Conservation (phyloP, 495 filamentous ascomycete species). For the Hypoxylon intermedium region DNA sequence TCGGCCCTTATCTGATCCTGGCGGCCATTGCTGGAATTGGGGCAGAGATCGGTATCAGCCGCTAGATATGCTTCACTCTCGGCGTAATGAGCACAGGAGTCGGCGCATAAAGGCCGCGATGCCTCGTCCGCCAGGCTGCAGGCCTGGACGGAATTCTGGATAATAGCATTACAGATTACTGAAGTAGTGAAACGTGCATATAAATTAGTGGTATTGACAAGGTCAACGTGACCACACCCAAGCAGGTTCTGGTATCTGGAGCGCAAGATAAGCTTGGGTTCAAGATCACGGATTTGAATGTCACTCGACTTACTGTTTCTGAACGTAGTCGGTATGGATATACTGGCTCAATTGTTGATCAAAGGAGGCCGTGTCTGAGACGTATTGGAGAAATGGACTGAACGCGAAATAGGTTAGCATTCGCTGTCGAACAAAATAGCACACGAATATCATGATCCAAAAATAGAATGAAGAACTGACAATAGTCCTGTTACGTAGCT, state of each 20-base stretch:
- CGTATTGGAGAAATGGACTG: slow-evolving; percentile 87
- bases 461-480: slow-evolving; percentile 65
- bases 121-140: slow-evolving; percentile 70
- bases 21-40: slow-evolving; percentile 65
- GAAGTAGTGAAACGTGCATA: slow-evolving; percentile 95
- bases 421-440: neutral
- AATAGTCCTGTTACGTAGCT: slow-evolving; percentile 69
- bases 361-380: slow-evolving; percentile 77
- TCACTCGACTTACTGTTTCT: slow-evolving; percentile 68
- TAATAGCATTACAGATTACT: slow-evolving; percentile 91
- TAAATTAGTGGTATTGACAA: slow-evolving; percentile 78
- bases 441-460: slow-evolving; percentile 2
- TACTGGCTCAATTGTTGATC: slow-evolving; percentile 78
- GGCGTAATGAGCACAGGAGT: slow-evolving; percentile 85
- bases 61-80: slow-evolving; percentile 85
- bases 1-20: slow-evolving; percentile 85
- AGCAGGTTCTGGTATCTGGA: slow-evolving; percentile 75
- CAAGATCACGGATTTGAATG: neutral
- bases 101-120: slow-evolving; percentile 83
- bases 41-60: slow-evolving; percentile 75
- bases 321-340: slow-evolving; percentile 74
- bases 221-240: slow-evolving; percentile 79
- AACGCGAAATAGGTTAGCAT: slow-evolving; percentile 26
- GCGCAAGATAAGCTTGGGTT: slow-evolving; percentile 27
- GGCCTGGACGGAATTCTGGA: slow-evolving; percentile 83